Conservation (phyloP, 768 basidiomycete species). For the Trametes villosa region DNA sequence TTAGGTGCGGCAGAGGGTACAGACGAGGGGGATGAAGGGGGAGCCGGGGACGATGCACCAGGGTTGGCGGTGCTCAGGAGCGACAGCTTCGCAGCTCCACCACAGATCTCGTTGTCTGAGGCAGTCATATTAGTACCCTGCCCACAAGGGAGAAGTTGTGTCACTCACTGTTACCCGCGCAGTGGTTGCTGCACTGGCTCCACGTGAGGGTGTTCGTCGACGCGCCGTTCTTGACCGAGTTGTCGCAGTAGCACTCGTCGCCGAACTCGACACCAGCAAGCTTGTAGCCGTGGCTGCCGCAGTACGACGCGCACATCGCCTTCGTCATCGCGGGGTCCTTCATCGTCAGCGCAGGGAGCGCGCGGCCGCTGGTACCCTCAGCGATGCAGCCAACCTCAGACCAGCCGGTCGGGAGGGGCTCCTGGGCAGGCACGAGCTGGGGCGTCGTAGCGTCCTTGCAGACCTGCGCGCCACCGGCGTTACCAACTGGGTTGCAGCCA, state of each 20-base stretch:
- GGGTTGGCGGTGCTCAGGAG: conserved; percentile 22
- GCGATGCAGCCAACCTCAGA: conserved; percentile 31
- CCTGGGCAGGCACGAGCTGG: conserved; percentile 13
- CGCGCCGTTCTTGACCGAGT: conserved; percentile 31
- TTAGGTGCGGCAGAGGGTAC: conserved; percentile 20
- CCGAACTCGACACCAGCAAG: conserved; percentile 35
- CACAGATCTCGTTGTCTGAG: conserved; percentile 28
- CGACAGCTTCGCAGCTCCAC: conserved; percentile 27
- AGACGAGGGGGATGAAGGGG: conserved; percentile 14
- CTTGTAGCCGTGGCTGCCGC: conserved; percentile 29
- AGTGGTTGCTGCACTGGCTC: conserved; percentile 28
- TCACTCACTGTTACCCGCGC: conserved; percentile 29
- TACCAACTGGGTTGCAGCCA: conserved; percentile 30
- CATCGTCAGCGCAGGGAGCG: conserved; percentile 27
- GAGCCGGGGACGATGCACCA: conserved; percentile 5
- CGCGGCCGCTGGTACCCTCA: conserved; percentile 31
- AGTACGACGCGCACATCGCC: conserved; percentile 29
- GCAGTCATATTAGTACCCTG: not conserved
- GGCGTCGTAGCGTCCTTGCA: conserved; percentile 17
- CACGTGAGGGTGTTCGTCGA: conserved; percentile 19
- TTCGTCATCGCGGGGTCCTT: conserved; percentile 28
- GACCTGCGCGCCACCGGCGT: conserved; percentile 9
- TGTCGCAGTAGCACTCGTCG: conserved; percentile 33
- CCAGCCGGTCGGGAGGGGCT: conserved; percentile 27
- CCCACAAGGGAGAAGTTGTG: too few species aligned